Base-by-base conservation (phyloP, 495 filamentous ascomycete species). In the Emericellopsis terricola region DNA sequence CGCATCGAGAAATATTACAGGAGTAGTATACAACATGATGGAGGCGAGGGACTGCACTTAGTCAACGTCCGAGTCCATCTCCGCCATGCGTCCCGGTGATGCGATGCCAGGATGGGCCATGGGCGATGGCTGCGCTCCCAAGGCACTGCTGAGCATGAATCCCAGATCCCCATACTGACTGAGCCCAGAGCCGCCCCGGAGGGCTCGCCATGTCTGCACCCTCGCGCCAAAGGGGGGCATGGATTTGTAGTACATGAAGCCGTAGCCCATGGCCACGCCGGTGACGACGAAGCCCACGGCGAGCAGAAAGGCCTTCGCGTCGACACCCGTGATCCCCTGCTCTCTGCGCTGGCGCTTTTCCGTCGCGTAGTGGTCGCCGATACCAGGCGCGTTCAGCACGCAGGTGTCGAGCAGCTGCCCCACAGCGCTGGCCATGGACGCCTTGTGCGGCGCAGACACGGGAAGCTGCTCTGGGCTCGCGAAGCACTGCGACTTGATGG, bases 401-500 rank as follows among this genome's bases (percentile, higher is more conserved):
- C 41, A 40, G 38, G 47, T 44, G 19, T 55, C 42, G 10, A 42
- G 45, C 28, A 62, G 54, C 20, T 51, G 42, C 15, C 31, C 34
- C 30, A 44, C 43, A 15, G 57, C 36, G 13, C 31, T 35, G 10
- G 43, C 26, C 11, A 38, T 39, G 14, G 38, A 24, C 39, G 14
- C 11, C 5, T 27, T 17, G 4, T 19, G 13, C 13, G 28, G n/a
- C 3, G 17, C 17, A 8, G 26, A 14, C 18, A 19, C 42, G 19
- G 51, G 33, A 27, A 37, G 34, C 23, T 43, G 39, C 4, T 36
- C 28, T 18, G 30, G 29, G 0, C 20, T 44, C 5, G 62, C 63
- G 42, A 64, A 68, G 27, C 57, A 53, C 9, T 51, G 41, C 8
- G 42, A 36, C 16, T 56, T 44, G 40, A 71, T 45, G 14, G 59